Evolutionary conservation across 2,329 filamentous ascomycete species (phyloP).

Genomic region (Pyrenophora tritici-repentis): DNA sequence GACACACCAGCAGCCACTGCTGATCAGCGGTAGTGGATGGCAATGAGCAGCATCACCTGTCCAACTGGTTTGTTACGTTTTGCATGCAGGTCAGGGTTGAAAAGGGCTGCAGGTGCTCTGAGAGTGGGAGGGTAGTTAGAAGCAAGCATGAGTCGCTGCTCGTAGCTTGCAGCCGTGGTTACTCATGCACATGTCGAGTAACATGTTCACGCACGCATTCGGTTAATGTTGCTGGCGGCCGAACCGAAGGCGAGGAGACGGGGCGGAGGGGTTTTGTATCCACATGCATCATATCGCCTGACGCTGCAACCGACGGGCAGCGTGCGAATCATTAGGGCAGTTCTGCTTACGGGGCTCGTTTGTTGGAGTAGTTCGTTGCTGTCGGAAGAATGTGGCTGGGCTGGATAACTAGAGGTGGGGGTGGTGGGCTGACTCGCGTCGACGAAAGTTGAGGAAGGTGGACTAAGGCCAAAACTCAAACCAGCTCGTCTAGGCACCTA

Average conservation of each 20-base stretch:
- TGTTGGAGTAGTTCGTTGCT: constrained; percentile 17
- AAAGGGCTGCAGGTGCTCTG: constrained; percentile 24
- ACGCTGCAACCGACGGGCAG: constrained; percentile 17
- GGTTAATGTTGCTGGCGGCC: constrained; percentile 33
- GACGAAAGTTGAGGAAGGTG: no score
- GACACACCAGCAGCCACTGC: constrained; percentile 1
- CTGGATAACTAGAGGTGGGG: no score
- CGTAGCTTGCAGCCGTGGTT: constrained; percentile 26
- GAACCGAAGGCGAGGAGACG: constrained; percentile 30
- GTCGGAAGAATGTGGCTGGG: constrained; percentile 13
- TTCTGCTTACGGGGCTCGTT: constrained; percentile 16
- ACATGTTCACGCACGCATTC: constrained; percentile 24
- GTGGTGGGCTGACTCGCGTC: no score
- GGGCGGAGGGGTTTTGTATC: constrained; percentile 27
- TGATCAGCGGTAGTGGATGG: neutral
- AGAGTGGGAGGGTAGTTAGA: constrained; percentile 7
- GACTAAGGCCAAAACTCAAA: no score
- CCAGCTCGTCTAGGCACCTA: no score
- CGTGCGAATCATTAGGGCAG: constrained; percentile 17
- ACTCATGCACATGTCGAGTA: constrained; percentile 36
- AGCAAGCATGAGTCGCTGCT: constrained; percentile 25
- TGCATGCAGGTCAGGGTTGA: constrained; percentile 32
- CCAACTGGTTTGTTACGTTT: constrained; percentile 7
- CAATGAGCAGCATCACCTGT: constrained; percentile 1
- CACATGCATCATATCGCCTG: constrained; percentile 21